Percentiles rank a stretch among this genome's conserved stretches.
Conservation (phyloP, 2,329 filamentous ascomycete species). For the Fusarium pininemorale region DNA sequence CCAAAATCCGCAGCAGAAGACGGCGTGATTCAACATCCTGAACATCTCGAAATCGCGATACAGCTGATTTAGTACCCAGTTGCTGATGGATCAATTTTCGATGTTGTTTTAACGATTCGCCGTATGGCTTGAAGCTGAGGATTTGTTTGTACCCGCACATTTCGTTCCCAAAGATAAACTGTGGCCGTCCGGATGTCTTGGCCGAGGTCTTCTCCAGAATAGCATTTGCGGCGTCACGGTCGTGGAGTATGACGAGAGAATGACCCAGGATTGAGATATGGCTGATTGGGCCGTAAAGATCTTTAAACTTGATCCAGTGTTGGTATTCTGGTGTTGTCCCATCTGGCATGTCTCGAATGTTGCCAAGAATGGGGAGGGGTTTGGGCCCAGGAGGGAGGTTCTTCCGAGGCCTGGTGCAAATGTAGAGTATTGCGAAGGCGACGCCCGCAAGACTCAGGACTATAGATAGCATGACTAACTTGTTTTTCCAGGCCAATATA, state of each 20-base stretch:
- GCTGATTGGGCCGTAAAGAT: conserved; percentile 48
- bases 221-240: not conserved
- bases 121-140: not conserved
- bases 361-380: conserved; percentile 57
- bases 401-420: not conserved
- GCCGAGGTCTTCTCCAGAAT: conserved; percentile 45
- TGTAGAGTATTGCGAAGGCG: not conserved
- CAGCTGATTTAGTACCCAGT: not conserved
- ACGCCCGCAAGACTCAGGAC: accelerated
- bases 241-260: conserved; percentile 47
- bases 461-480: not conserved
- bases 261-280: conserved; percentile 51
- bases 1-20: not conserved
- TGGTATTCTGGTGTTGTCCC: conserved; percentile 44
- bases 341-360: conserved; percentile 57
- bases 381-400: conserved; percentile 58
- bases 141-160: conserved; percentile 6
- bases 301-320: conserved; percentile 53
- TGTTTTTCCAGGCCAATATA: too few relatives aligned
- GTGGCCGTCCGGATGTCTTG: conserved; percentile 43
- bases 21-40: not conserved
- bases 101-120: not conserved
- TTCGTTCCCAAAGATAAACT: not conserved
- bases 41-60: not conserved
- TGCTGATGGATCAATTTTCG: conserved; percentile 1